phyloP scores from a whole-genome alignment of 768 basidiomycete species.

The Tylopilus vinaceipallidus region DNA sequence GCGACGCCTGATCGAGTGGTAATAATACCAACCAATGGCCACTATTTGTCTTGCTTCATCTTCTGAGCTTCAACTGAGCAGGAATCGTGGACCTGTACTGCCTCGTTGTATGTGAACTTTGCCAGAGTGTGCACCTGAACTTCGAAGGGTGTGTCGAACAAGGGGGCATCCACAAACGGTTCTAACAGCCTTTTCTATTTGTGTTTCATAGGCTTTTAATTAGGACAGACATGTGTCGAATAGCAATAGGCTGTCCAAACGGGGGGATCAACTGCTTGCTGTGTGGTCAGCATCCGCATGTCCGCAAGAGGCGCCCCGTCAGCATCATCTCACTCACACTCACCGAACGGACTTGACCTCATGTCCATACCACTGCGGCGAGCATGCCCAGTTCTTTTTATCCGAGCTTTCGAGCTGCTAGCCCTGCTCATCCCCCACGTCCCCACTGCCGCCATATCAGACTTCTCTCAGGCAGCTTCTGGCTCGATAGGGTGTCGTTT shows the following conservation, averaged over 20 bases:
- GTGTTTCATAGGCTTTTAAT: constrained; percentile 33
- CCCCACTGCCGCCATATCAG: constrained; percentile 7
- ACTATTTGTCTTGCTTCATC: constrained; percentile 7
- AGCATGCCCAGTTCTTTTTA: constrained; percentile 29
- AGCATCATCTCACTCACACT: constrained; percentile 9
- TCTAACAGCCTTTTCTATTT: constrained; percentile 26
- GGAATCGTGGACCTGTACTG: constrained; percentile 22
- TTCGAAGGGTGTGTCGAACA: constrained; percentile 22
- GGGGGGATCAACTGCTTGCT: constrained; percentile 21
- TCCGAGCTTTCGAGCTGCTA: constrained; percentile 12
- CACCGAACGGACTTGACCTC: constrained; percentile 23
- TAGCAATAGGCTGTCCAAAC: constrained; percentile 29
- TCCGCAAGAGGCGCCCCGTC: constrained; percentile 19
- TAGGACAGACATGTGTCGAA: constrained; percentile 26
- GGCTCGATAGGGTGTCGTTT: constrained; percentile 2
- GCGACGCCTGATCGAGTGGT: constrained; percentile 15
- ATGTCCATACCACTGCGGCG: constrained; percentile 29
- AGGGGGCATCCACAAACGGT: constrained; percentile 19
- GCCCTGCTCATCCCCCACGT: constrained; percentile 5
- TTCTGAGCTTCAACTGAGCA: constrained; percentile 13
- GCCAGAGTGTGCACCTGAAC: constrained; percentile 16
- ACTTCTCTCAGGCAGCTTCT: neutral
- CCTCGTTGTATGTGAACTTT: constrained; percentile 27
- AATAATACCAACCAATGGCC: constrained; percentile 28
- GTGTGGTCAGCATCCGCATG: constrained; percentile 26